Percentiles rank a stretch among this genome's conserved stretches.
phyloP scores from a whole-genome alignment of 1,284 basidiomycete species.

The Puccinia hordei region DNA sequence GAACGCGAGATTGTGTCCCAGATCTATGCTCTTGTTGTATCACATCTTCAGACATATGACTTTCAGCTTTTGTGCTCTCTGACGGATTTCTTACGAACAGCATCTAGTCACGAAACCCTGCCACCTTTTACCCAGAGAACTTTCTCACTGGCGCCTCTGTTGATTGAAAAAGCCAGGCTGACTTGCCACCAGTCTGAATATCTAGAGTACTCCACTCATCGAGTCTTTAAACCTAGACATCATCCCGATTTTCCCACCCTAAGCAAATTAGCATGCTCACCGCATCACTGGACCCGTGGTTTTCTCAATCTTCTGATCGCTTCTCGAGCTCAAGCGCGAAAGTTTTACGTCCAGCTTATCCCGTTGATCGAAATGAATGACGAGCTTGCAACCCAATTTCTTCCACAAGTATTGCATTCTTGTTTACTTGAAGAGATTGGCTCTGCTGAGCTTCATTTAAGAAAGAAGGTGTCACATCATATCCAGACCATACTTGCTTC shows the following conservation, averaged over 20 bases:
- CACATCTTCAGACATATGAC: conserved; percentile 32
- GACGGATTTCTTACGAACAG: conserved; percentile 39
- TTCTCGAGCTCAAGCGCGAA: conserved; percentile 18
- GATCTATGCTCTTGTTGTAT: conserved; percentile 34
- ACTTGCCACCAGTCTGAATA: neutral
- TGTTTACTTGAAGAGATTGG: conserved; percentile 62
- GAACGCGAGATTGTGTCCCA: conserved; percentile 26
- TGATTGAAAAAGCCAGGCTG: conserved; percentile 17
- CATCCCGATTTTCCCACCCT: conserved; percentile 28
- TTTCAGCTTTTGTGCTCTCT: conserved; percentile 31
- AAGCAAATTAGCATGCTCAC: neutral
- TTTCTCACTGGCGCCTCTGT: conserved; percentile 18
- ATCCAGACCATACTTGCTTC: conserved; percentile 34
- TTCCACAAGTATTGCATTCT: conserved; percentile 76
- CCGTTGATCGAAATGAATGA: conserved; percentile 66
- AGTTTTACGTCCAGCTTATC: conserved; percentile 69
- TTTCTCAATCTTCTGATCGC: conserved; percentile 43
- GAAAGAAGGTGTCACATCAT: conserved; percentile 11
- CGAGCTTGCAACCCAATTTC: conserved; percentile 68
- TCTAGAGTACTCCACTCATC: neutral
- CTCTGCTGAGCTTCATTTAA: conserved; percentile 13
- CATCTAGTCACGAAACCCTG: conserved; percentile 3
- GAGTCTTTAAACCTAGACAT: neutral
- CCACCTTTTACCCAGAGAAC: neutral
- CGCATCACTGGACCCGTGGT: conserved; percentile 29